Conservation (phyloP, 1,284 basidiomycete genomes). For the Irpex sp. region DNA sequence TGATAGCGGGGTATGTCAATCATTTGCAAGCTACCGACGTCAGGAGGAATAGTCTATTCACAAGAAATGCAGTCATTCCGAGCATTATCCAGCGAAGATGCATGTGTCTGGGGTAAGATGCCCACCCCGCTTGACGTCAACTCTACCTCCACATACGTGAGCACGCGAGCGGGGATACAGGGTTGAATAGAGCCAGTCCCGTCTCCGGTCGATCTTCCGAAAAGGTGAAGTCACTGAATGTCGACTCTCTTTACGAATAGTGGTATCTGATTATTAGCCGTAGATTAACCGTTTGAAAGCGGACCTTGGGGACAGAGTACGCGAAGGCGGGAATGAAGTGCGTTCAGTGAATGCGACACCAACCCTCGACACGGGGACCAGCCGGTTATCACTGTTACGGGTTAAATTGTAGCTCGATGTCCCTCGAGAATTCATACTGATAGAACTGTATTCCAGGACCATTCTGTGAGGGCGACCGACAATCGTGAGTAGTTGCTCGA, state of each 20-base stretch:
- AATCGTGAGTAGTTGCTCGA: neutral
- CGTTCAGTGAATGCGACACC: neutral
- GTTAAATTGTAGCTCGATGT: neutral
- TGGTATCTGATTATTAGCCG: conserved; percentile 14
- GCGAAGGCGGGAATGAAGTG: neutral
- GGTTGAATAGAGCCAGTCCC: neutral
- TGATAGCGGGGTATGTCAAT: neutral
- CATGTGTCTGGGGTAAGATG: neutral
- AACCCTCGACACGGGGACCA: neutral
- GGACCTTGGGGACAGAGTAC: neutral
- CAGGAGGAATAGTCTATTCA: neutral
- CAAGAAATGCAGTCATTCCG: conserved; percentile 1
- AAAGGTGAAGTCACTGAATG: neutral
- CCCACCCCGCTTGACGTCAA: conserved; percentile 13
- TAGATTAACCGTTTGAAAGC: conserved; percentile 8
- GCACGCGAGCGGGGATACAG: neutral
- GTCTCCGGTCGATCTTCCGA: conserved; percentile 5
- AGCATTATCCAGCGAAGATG: conserved; percentile 10
- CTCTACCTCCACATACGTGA: neutral
- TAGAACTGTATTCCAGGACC: too few relatives aligned
- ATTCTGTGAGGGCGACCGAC: too few relatives aligned
- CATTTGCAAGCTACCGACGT: neutral
- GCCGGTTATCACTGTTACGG: neutral
- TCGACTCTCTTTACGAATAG: neutral
- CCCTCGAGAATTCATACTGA: too few relatives aligned